Conservation (phyloP, 768 basidiomycete species). For the Collybiopsis confluens region DNA sequence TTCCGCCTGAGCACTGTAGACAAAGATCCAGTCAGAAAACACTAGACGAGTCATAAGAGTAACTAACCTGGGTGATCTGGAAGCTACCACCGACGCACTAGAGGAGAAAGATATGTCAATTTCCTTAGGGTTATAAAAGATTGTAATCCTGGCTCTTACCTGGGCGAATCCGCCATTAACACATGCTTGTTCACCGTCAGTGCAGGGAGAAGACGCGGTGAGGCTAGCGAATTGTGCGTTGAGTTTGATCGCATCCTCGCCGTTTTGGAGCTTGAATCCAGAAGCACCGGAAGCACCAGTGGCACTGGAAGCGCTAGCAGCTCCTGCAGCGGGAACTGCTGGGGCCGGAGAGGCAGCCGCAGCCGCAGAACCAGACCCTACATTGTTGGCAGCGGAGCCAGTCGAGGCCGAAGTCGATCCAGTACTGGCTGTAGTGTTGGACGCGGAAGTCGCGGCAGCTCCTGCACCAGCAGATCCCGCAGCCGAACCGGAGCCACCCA, state of each 20-base stretch:
- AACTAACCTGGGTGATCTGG: conserved; percentile 18
- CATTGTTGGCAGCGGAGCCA: too few species aligned
- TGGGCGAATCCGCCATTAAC: conserved; percentile 45
- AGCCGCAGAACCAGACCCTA: too few species aligned
- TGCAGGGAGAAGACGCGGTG: conserved; percentile 42
- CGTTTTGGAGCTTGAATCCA: conserved; percentile 40
- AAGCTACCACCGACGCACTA: conserved; percentile 47
- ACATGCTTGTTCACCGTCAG: conserved; percentile 46
- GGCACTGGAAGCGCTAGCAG: conserved; percentile 5
- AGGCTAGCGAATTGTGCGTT: conserved; percentile 51
- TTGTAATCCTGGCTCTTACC: too few species aligned
- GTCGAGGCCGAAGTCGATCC: too few species aligned
- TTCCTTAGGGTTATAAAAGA: too few species aligned
- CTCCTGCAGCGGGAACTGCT: conserved; percentile 3
- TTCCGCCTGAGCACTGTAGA: conserved; percentile 27
- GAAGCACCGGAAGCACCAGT: conserved; percentile 15
- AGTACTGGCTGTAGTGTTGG: too few species aligned
- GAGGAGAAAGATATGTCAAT: too few species aligned
- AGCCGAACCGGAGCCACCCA: conserved; percentile 1
- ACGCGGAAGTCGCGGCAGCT: too few species aligned
- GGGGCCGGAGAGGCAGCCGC: conserved; percentile 2
- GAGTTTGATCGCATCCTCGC: conserved; percentile 43
- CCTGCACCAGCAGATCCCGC: neutral
- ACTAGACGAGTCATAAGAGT: too few species aligned
- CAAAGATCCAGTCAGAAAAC: too few species aligned